Percentiles rank a stretch among this genome's conserved stretches.
Evolutionary conservation across 192 early-diverging fungal species (phyloP).

Genomic region (Podila epigama): DNA sequence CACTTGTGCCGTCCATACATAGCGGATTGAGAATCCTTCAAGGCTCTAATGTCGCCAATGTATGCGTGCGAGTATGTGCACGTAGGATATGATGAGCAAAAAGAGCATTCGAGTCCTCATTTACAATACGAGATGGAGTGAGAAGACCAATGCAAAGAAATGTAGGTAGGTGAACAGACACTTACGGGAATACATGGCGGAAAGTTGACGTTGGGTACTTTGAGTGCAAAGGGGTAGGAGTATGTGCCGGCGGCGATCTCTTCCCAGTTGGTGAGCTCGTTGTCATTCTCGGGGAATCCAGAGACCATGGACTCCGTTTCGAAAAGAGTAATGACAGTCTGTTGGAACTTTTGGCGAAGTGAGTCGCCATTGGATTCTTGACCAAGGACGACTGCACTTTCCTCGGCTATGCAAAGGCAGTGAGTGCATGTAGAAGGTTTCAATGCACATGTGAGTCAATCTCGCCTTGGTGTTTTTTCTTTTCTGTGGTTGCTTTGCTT

Average conservation of each 20-base stretch:
- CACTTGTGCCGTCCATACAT: constrained; percentile 45
- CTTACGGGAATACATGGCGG: constrained; percentile 49
- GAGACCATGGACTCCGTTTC: constrained; percentile 37
- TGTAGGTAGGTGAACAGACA: neutral
- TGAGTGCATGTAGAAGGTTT: neutral
- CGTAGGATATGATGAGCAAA: too few species aligned
- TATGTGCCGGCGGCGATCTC: constrained; percentile 27
- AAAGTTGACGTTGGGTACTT: constrained; percentile 46
- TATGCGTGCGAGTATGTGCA: too few species aligned
- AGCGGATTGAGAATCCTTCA: constrained; percentile 41
- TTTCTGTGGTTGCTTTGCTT: too few species aligned
- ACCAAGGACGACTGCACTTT: constrained; percentile 36
- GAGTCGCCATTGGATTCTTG: constrained; percentile 48
- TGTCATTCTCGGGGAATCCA: constrained; percentile 24
- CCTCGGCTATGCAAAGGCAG: constrained; percentile 23
- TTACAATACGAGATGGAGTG: too few species aligned
- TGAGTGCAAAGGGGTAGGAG: constrained; percentile 39
- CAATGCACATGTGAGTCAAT: too few species aligned
- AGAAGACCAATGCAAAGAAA: too few species aligned
- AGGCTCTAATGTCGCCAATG: too few species aligned
- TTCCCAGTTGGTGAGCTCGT: constrained; percentile 41
- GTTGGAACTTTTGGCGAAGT: constrained; percentile 44
- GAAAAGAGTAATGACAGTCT: constrained; percentile 43
- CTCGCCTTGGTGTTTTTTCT: too few species aligned
- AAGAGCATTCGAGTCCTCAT: neutral